phyloP scores from a whole-genome alignment of 495 filamentous ascomycete species.

The Immersiella caudata region DNA sequence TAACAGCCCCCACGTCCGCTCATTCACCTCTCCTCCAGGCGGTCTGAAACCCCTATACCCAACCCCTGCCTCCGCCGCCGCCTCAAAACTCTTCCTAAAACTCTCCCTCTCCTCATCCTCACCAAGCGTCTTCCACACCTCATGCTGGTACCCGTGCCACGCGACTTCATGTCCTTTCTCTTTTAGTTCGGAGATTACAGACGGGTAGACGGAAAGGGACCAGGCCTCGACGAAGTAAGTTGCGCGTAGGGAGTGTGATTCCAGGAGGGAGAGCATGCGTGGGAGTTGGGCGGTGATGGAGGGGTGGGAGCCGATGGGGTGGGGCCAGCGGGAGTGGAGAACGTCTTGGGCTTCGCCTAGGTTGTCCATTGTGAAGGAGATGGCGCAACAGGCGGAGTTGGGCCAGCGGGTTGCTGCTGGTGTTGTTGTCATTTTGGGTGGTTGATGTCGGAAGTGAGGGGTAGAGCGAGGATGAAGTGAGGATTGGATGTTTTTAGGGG shows the following conservation, averaged over 20 bases:
- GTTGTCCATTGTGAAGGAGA: conserved; percentile 44
- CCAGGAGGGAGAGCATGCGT: conserved; percentile 38
- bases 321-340: conserved; percentile 29
- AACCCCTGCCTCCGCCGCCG: conserved; percentile 18
- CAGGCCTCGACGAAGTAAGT: conserved; percentile 44
- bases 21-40: conserved; percentile 35
- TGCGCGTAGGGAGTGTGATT: conserved; percentile 28
- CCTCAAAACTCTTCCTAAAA: conserved; percentile 33
- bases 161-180: conserved; percentile 36
- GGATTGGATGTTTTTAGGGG: no score
- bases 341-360: conserved; percentile 45
- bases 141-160: conserved; percentile 44
- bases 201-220: conserved; percentile 38
- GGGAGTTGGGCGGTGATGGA: conserved; percentile 35
- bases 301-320: conserved; percentile 36
- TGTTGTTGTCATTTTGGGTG: not conserved
- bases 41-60: conserved; percentile 38
- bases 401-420: conserved; percentile 28
- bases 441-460: not conserved
- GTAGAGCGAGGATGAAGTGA: no score
- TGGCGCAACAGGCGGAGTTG: conserved; percentile 34
- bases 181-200: conserved; percentile 21
- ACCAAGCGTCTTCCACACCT: conserved; percentile 31
- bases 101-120: conserved; percentile 22
- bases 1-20: conserved; percentile 32